Evolutionary conservation across 495 filamentous ascomycete genomes (phyloP), one percentile per base, ranked within the genome.

Genomic region (Neurospora pannonica): DNA sequence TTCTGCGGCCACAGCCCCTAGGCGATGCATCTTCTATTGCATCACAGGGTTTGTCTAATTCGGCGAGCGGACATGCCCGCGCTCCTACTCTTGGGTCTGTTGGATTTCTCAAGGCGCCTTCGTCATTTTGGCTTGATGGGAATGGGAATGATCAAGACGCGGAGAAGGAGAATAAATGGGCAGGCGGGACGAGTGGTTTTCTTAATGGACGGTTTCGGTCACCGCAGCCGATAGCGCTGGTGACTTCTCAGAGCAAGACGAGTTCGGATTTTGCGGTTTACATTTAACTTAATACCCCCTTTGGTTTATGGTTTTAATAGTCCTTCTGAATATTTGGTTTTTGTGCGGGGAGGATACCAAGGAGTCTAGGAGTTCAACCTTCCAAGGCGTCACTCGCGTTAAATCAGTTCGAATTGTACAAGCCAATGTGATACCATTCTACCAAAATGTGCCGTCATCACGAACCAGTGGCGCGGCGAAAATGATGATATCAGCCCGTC

Each of bases 241-340:
- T 62, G 24, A 69, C 75, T 37, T 71, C 74, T 1, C 70, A n/a
- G 9, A 76, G 75, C 39, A 74, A 43, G 73, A 48, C 28, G 39
- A 76, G 69, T 34, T 77, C 74, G 71, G 78, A 80, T 70, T 80
- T 72, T 72, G 79, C 75, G 1, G 75, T 74, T 39, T 80, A 78
- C 46, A 80, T 79, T 40, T 78, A 60, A 75, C 21, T 74, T 17
- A 38, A 71, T 34, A 67, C 28, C 54, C 54, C 48, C 0, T 7
- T 28, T 24, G 21, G n/a, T 21, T n/a, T n/a, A n/a, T n/a, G n/a
- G n/a, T 9, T 4, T 48, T 5, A 11, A 21, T 11, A 21, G 9
- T 48, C n/a, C 4, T 24, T n/a, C n/a, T 21, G 9, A 21, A 24
- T 10, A 11, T 5, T 21, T 28, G 21, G 5, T 28, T 48, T 31